Base-by-base conservation (phyloP, 305 asterid genomes). In the Rubia balearica region DNA sequence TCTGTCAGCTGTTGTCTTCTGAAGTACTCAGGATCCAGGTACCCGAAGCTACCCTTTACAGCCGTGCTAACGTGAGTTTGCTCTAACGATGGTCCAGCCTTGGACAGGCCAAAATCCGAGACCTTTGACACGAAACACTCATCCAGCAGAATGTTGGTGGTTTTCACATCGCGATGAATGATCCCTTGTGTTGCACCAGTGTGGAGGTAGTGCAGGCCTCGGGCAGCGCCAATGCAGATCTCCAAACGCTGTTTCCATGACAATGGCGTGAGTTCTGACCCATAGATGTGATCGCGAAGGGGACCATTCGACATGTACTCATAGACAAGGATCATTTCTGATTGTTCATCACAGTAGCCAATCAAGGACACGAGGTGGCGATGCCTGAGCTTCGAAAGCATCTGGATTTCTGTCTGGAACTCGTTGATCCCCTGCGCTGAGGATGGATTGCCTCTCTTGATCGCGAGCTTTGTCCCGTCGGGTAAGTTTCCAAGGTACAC, bases 41-140 rank as follows among this genome's bases (percentile, higher is more conserved):
- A 93, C 8, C 97, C 97, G 38, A 91, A 93, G 65, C 98, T 93
- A 1, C 97, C 98, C 80, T 93, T 93, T 41, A 93, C 98, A 0
- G 96, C 97, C 0, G 97, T 93, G 84, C 98, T 93, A 3, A 91
- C 98, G 8, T 89, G 97, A 0, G 98, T 89, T 71, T 91, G 96
- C 19, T 93, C 98, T 40, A 89, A 48, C 0, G 93, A 84, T 1
- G 96, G 98, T 14, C 96, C 98, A 0, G 84, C 81, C 74, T 91
- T 89, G 1, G 98, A 94, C 86, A 91, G 68, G 14, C 97, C 98
- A 16, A 94, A 94, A 67, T 94, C 98, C 3, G 98, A 86, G 2
- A 94, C 96, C 71, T 93, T 93, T 0, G 98, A 84, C 0, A 84
- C 81, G 3, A 88, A 85, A 63, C 74, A 82, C 51, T 91, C 97